Evolutionary conservation across 2,329 filamentous ascomycete genomes (phyloP).

Genomic region (Trichoderma sp.): DNA sequence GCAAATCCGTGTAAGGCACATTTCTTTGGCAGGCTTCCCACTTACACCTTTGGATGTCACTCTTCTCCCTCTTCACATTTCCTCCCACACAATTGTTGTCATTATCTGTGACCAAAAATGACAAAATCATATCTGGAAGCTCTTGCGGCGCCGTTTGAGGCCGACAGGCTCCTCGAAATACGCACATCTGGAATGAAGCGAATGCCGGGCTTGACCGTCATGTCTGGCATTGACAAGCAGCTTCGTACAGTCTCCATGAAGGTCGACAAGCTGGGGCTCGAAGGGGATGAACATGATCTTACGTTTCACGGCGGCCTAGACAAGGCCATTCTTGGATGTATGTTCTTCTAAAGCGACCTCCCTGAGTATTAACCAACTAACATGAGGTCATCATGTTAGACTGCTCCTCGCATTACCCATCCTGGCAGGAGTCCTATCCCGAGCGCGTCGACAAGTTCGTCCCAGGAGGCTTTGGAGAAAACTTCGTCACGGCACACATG

Average conservation of each 20-base stretch:
- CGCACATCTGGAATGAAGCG: conserved; percentile 60
- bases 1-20: neutral
- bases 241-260: conserved; percentile 48
- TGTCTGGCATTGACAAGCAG: conserved; percentile 60
- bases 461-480: conserved; percentile 66
- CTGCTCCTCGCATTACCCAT: conserved; percentile 60
- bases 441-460: conserved; percentile 53
- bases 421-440: conserved; percentile 58
- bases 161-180: conserved; percentile 58
- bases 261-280: conserved; percentile 54
- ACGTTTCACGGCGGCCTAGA: conserved; percentile 64
- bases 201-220: conserved; percentile 53
- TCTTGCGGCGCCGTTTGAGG: conserved; percentile 47
- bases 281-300: conserved; percentile 63
- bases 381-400: conserved; percentile 44
- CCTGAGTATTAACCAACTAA: neutral
- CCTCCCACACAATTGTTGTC: too few species aligned
- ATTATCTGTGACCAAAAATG: neutral
- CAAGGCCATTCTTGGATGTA: conserved; percentile 63
- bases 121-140: conserved; percentile 35
- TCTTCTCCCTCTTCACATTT: neutral
- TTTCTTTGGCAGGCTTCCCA: neutral
- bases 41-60: conserved; percentile 7
- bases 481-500: conserved; percentile 59
- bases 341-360: conserved; percentile 33